Conservation (phyloP, 2,329 filamentous ascomycete species). For the Ophiocordyceps robertsii region DNA sequence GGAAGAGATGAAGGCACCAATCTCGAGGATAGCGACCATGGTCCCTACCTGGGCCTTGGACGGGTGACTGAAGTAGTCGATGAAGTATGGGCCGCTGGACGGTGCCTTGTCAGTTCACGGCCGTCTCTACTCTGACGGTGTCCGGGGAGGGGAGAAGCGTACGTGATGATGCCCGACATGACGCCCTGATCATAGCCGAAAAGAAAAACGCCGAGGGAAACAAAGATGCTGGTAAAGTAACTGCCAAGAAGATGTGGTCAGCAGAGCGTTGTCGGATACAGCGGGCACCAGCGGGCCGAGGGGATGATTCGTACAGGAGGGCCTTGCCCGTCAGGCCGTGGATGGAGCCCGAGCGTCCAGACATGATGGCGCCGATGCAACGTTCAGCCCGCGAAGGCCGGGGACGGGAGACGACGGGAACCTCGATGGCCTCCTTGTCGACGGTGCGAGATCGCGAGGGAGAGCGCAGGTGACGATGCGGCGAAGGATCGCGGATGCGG, state of each 20-base stretch:
- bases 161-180: constrained; percentile 65
- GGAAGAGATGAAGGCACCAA: constrained; percentile 86
- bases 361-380: constrained; percentile 73
- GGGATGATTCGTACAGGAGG: constrained; percentile 52
- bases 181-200: constrained; percentile 87
- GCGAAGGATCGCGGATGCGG: constrained; percentile 45
- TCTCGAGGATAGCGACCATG: constrained; percentile 93
- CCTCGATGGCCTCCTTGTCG: constrained; percentile 67
- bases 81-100: constrained; percentile 71
- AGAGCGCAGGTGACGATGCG: constrained; percentile 22
- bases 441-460: constrained; percentile 27
- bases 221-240: constrained; percentile 89
- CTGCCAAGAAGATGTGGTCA: constrained; percentile 29
- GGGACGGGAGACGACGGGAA: constrained; percentile 55
- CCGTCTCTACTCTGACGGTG: neutral
- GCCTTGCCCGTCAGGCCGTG: constrained; percentile 94
- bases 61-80: constrained; percentile 84
- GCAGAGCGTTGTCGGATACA: neutral
- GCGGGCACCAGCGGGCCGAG: neutral
- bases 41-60: constrained; percentile 80
- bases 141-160: constrained; percentile 8
- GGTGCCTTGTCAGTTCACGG: constrained; percentile 9
- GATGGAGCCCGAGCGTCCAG: constrained; percentile 60
- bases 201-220: constrained; percentile 74
- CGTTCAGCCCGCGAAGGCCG: constrained; percentile 54